phyloP scores from a whole-genome alignment of 1,284 basidiomycete species.

The Rhizoctonia solani region DNA sequence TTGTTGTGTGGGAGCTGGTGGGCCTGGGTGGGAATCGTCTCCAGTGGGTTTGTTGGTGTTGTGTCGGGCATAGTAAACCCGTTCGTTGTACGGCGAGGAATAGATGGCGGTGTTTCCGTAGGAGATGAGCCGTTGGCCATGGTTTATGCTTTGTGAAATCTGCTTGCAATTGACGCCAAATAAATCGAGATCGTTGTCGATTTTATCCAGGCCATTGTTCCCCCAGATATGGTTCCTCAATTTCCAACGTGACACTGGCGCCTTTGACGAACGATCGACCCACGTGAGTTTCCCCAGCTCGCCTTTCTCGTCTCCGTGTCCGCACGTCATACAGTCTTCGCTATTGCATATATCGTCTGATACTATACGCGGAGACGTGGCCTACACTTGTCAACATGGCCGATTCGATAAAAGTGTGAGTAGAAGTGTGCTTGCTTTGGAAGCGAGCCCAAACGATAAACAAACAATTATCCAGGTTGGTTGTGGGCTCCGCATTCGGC shows the following conservation, averaged over 20 bases:
- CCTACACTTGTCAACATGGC: too few species aligned
- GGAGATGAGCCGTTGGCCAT: neutral
- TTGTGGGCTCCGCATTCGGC: conserved; percentile 84
- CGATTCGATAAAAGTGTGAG: conserved; percentile 28
- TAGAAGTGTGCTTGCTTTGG: neutral
- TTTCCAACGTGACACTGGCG: neutral
- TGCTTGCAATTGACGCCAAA: conserved; percentile 4
- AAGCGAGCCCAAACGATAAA: neutral
- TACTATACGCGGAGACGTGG: neutral
- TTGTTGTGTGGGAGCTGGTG: conserved; percentile 49
- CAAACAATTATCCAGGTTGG: conserved; percentile 59
- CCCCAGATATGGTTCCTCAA: neutral
- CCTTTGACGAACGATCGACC: neutral
- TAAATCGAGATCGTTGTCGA: neutral
- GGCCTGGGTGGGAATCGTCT: conserved; percentile 55
- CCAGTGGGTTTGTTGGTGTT: conserved; percentile 52
- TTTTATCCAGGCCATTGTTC: conserved; percentile 6
- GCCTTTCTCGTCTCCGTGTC: too few species aligned
- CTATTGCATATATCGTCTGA: too few species aligned
- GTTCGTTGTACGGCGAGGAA: conserved; percentile 28
- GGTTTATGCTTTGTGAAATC: neutral
- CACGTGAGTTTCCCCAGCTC: too few species aligned
- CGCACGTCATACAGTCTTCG: too few species aligned
- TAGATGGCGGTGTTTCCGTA: neutral
- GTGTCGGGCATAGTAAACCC: conserved; percentile 30